Evolutionary conservation across 129 eudicot genomes (phyloP).

Genomic region (Artemisia argyi): DNA sequence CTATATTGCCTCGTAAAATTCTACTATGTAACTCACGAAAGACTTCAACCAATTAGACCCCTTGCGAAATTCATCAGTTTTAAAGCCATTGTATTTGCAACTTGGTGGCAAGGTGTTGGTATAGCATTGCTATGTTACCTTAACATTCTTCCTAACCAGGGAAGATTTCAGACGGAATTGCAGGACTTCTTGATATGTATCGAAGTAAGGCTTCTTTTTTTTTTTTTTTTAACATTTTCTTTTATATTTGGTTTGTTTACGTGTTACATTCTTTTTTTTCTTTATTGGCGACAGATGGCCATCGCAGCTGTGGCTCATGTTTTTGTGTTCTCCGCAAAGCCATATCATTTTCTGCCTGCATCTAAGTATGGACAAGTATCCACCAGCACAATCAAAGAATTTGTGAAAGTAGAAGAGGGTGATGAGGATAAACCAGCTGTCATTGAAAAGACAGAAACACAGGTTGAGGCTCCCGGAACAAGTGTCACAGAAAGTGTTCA

Average conservation of each 20-base stretch:
- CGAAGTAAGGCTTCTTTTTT: slow-evolving; percentile 53
- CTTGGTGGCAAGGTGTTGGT: slow-evolving; percentile 99
- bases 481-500: slow-evolving; percentile 92
- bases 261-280: neutral
- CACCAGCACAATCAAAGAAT: slow-evolving; percentile 44
- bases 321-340: slow-evolving; percentile 74
- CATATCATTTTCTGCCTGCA: slow-evolving; percentile 56
- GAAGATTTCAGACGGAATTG: slow-evolving; percentile 63
- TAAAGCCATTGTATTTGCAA: slow-evolving; percentile 97
- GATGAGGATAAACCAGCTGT: slow-evolving; percentile 48
- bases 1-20: slow-evolving; percentile 92
- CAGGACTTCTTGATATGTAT: slow-evolving; percentile 92
- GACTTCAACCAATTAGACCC: slow-evolving; percentile 76
- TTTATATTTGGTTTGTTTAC: neutral
- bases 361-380: slow-evolving; percentile 45
- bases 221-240: neutral
- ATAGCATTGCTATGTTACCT: slow-evolving; percentile 70
- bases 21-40: slow-evolving; percentile 77
- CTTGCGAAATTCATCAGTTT: slow-evolving; percentile 94
- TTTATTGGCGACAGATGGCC: slow-evolving; percentile 65
- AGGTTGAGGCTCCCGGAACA: slow-evolving; percentile 79
- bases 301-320: slow-evolving; percentile 89
- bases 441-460: slow-evolving; percentile 60
- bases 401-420: slow-evolving; percentile 45
- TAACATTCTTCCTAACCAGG: slow-evolving; percentile 61